Evolutionary conservation across 1,284 basidiomycete genomes (phyloP).

Genomic region (Calocybe gambosa): DNA sequence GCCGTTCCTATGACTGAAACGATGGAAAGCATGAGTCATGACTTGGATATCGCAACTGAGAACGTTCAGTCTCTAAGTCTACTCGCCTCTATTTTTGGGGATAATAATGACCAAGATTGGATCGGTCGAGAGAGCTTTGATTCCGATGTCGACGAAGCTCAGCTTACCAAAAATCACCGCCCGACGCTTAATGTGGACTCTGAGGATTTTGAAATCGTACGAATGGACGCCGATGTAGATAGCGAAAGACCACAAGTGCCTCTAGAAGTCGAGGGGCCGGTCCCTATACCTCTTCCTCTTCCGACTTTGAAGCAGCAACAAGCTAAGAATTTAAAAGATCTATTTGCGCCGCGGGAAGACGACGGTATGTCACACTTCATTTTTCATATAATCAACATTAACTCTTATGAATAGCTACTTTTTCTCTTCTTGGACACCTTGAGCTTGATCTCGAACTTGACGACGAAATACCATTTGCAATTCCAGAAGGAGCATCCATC

Average conservation of each 20-base stretch:
- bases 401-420: slow-evolving; percentile 30
- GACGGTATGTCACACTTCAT: slow-evolving; percentile 39
- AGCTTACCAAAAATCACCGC: slow-evolving; percentile 24
- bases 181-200: slow-evolving; percentile 19
- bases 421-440: slow-evolving; percentile 64
- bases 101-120: slow-evolving; percentile 41
- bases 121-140: slow-evolving; percentile 47
- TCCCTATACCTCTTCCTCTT: not conserved
- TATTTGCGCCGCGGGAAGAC: slow-evolving; percentile 63
- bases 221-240: slow-evolving; percentile 20
- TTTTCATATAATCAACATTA: slow-evolving; percentile 3
- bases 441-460: slow-evolving; percentile 64
- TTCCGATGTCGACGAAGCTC: slow-evolving; percentile 44
- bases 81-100: slow-evolving; percentile 47
- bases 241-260: not conserved
- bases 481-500: slow-evolving; percentile 16
- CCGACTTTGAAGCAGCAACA: slow-evolving; percentile 13
- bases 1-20: too few species aligned
- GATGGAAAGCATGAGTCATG: not conserved
- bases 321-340: slow-evolving; percentile 47
- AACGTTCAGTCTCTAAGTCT: slow-evolving; percentile 35
- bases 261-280: not conserved
- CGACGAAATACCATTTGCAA: slow-evolving; percentile 33
- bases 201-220: slow-evolving; percentile 35
- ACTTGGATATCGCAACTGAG: slow-evolving; percentile 13